A percentile compares a stretch with the other conserved stretches of the same genome.
Conservation (phyloP, 331 rosid species). For the Arachis monticola region DNA sequence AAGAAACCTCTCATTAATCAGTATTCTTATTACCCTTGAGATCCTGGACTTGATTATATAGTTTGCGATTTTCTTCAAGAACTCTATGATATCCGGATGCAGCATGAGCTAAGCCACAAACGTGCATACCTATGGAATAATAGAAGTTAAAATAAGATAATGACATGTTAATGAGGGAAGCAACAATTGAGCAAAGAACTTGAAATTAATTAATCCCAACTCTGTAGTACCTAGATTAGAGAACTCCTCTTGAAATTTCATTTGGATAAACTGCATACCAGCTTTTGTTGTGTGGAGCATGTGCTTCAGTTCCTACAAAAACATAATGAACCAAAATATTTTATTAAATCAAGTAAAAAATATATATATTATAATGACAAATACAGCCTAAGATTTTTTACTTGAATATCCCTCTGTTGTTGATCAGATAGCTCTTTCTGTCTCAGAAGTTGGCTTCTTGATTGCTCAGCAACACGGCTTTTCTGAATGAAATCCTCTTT, state of each 20-base stretch:
- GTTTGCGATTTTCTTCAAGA: conserved; percentile 90
- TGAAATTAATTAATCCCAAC: conserved; percentile 13
- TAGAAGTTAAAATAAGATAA: not conserved
- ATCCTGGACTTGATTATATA: conserved; percentile 96
- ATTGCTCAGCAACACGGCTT: conserved; percentile 53
- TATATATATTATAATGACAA: not conserved
- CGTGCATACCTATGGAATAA: conserved; percentile 63
- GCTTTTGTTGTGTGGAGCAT: conserved; percentile 75
- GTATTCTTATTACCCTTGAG: conserved; percentile 74
- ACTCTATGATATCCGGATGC: conserved; percentile 97
- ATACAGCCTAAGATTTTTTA: conserved; percentile 36
- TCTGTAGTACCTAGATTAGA: conserved; percentile 76
- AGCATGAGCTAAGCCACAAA: conserved; percentile 83
- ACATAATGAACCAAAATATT: conserved; percentile 1
- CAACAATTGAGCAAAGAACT: not conserved
- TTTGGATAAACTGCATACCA: conserved; percentile 87
- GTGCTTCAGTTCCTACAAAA: conserved; percentile 76
- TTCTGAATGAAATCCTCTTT: conserved; percentile 46
- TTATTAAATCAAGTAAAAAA: not conserved
- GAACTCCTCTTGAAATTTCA: conserved; percentile 86
- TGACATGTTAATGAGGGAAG: not conserved
- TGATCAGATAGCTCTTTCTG: conserved; percentile 70
- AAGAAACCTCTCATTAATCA: conserved; percentile 31
- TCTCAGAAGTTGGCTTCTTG: conserved; percentile 55
- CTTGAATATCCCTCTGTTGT: conserved; percentile 82